phyloP scores from a whole-genome alignment of 331 rosid species.

The Cydonia oblonga region DNA sequence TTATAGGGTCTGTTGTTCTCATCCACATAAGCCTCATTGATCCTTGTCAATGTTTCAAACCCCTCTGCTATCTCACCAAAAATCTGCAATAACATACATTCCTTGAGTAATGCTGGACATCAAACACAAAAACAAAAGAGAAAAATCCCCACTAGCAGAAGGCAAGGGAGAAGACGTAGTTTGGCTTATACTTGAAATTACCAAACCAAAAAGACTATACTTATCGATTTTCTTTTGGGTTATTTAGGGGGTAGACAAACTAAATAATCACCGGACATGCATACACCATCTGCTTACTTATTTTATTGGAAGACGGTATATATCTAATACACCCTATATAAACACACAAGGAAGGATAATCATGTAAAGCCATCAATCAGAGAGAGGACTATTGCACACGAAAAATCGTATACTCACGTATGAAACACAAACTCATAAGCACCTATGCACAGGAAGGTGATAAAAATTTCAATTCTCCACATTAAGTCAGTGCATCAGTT shows the following conservation, averaged over 20 bases:
- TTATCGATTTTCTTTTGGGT: not conserved
- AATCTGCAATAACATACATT: constrained; percentile 34
- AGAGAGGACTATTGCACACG: not conserved
- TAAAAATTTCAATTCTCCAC: not conserved
- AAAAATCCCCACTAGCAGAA: not conserved
- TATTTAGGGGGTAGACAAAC: not conserved
- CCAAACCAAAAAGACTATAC: not conserved
- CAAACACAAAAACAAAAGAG: not conserved
- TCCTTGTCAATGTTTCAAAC: constrained; percentile 76
- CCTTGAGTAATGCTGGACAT: not conserved
- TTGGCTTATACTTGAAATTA: not conserved
- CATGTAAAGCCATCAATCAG: not conserved
- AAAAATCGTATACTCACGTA: not conserved
- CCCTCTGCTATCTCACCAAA: constrained; percentile 98
- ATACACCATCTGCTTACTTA: not conserved
- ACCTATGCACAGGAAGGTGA: not conserved
- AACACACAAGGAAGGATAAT: not conserved
- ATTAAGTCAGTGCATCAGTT: not conserved
- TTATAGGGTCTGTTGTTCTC: constrained; percentile 76
- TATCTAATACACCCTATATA: not conserved
- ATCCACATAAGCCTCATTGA: constrained; percentile 86
- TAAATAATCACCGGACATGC: not conserved
- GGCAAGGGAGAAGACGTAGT: not conserved
- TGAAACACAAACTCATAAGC: not conserved
- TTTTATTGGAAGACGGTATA: not conserved